Evolutionary conservation across 768 basidiomycete genomes (phyloP), one percentile per base, ranked within the genome.

Genomic region (Lyophyllum decastes): DNA sequence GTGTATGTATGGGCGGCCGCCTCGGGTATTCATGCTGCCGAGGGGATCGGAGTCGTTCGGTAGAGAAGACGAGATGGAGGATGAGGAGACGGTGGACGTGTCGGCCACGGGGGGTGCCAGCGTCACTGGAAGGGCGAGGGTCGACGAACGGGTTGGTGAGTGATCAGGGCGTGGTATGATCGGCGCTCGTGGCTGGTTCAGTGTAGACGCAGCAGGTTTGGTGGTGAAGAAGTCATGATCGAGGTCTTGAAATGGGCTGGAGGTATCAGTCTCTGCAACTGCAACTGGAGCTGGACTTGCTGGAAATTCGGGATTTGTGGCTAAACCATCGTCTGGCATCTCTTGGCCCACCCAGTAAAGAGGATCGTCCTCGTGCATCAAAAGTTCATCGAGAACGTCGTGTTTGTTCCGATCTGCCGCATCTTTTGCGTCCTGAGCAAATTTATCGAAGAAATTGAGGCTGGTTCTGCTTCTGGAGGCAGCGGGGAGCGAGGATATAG

Each of bases 341-440:
- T 16, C 40, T 43, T 51, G 30, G 73, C 68, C 33, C 55, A 84
- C 55, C 75, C 85, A 87, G 66, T 85, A 88, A 62, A 90, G 68
- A 1, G 88, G 88, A 67, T 91, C 88, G 50, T 89, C 86, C 69
- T 90, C 82, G 58, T 88, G 83, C 57, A 78, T 63, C 35, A 90
- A 66, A 34, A 91, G 68, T 66, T 92, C 89, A 45, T 87, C 82
- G 49, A 91, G 72, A 5, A 90, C 72, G 22, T 72, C 76, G 54
- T 77, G 78, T 58, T 82, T 75, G 49, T 78, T 84, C 38, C 73
- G 76, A 50, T 83, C 82, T 0, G 81, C 76, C 10, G 85, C 80
- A 0, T 72, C 72, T 64, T 78, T 85, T 11, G 89, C 87, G 33
- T 78, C 78, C 49, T 82, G 75, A 2, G 80, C 79, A 55, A 90